Base-by-base conservation (phyloP, 257 asterid genomes). In the Thymus mandschuricus region DNA sequence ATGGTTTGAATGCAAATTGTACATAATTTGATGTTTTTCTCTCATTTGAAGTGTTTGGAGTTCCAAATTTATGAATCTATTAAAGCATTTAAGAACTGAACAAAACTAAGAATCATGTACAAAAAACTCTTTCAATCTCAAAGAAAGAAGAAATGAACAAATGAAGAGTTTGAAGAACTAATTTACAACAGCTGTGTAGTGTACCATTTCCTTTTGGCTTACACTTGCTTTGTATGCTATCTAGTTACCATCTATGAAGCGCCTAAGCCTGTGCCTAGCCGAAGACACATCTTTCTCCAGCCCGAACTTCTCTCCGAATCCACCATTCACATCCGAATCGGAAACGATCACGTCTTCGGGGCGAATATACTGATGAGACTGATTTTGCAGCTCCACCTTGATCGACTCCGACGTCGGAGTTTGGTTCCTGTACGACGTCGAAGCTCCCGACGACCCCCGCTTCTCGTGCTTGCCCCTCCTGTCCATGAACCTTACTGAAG, bases 381-480 rank as follows among this genome's bases (percentile, higher is more conserved):
- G 84, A 41, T 70, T 77, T 4, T 71, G 84, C 29, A 86, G 85
- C 69, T 81, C 80, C 34, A 84, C 88, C 71, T 82, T 80, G 46
- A 88, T 76, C 3, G 84, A 34, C 58, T 86, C 87, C 5, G 88
- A 60, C 45, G 33, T 66, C 15, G 82, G 70, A 4, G 86, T 61
- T 52, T 79, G 78, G 76, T 69, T 70, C 8, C 78, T 83, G 45
- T 70, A 63, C 11, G 52, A 31, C 13, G 62, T 69, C 66, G 77
- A 70, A n/a, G 85, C 81, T 29, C 76, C 72, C 28, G 81, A 29
- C 2, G 82, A 76, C 61, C 72, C 77, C 75, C 81, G 57, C 77
- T 72, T 78, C 73, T 75, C 85, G 75, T 75, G n/a, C 15, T 71
- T 74, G 62, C 65, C 64, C 73, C 78, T 60, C 70, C 54, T 34